A percentile compares a stretch with the other conserved stretches of the same genome.
These are phyloP conservation scores for Kwoniella bestiolae DNA, from an alignment of 768 basidiomycete species.

Conservation along the genomic window DNA sequence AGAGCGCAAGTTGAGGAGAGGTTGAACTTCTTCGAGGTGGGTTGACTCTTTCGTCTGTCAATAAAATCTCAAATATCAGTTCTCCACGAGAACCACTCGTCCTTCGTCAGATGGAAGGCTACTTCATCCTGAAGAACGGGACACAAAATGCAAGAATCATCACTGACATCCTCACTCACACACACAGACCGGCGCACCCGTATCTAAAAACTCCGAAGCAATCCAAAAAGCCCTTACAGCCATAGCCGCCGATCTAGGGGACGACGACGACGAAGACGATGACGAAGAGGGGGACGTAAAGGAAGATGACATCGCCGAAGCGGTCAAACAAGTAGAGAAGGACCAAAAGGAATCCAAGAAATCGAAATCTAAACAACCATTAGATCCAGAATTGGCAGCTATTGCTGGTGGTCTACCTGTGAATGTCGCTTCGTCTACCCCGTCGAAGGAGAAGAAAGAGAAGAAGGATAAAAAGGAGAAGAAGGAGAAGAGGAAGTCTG, in stretches of 20 bases:
- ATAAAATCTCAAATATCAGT: not conserved
- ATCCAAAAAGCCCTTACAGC: constrained; percentile 84
- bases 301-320: constrained; percentile 59
- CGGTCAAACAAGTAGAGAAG: constrained; percentile 52
- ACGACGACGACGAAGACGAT: constrained; percentile 60
- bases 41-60: constrained; percentile 6
- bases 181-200: constrained; percentile 72
- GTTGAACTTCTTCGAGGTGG: constrained; percentile 82
- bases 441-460: constrained; percentile 44
- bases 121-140: too few relatives aligned
- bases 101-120: too few relatives aligned
- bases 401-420: constrained; percentile 36
- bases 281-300: constrained; percentile 70
- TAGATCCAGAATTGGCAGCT: constrained; percentile 55
- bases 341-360: constrained; percentile 41
- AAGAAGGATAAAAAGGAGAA: constrained; percentile 47
- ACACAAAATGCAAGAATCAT: too few relatives aligned
- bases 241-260: constrained; percentile 59
- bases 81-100: too few relatives aligned
- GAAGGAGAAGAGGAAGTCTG: constrained; percentile 52
- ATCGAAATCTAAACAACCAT: constrained; percentile 16
- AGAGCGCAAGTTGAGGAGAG: constrained; percentile 94
- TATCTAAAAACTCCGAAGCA: constrained; percentile 84
- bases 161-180: too few relatives aligned
- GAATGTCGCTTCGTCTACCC: constrained; percentile 22